Base-by-base conservation (phyloP, 208 protist genomes). In the Acanthamoeba culbertsoni region DNA sequence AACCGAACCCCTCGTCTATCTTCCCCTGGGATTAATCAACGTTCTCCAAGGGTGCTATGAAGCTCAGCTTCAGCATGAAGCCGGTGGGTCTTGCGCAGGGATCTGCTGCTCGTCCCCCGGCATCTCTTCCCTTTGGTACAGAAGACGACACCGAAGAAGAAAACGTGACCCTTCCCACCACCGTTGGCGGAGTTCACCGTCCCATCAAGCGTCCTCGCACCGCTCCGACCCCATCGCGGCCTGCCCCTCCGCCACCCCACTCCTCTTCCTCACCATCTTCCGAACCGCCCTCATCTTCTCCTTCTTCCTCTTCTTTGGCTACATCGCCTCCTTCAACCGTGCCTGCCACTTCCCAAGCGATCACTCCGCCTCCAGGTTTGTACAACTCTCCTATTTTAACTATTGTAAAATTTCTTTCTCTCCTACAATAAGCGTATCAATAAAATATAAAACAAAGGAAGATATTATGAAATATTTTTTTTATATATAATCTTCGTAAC, bases 51-150 rank as follows among this genome's bases (percentile, higher is more conserved):
- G 35, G 37, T 6, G 68, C 37, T 2, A 77, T 77, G 68, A 77
- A 77, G 68, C 68, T 77, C 1, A 77, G 68, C 37, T 77, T 77
- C 37, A 77, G 68, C 42, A 77, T 77, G 68, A 77, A 77, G 68
- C 68, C 68, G 3, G 68, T 48, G 8, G 68, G 68, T 4, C 59
- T 65, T 10, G 68, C 68, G 2, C 35, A 73, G 26, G 31, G 6
- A 4, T 8, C 63, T 26, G 26, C 7, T 37, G 31, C 7, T 33
- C 59, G 59, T 68, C 14, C 7, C 23, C 59, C 7, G 31, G 23
- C 20, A 62, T 14, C 48, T 18, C 63, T 75, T 16, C 63, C 63
- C 63, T 75, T 75, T 35, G 26, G 63, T 35, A 35, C 63, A 7
- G 63, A 75, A 7, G 63, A 75, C 31, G 63, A 75, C 43, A n/a